These are phyloP conservation scores for Dryas integrifolia DNA, from an alignment of 331 rosid genomes.

Conservation along the genomic window DNA sequence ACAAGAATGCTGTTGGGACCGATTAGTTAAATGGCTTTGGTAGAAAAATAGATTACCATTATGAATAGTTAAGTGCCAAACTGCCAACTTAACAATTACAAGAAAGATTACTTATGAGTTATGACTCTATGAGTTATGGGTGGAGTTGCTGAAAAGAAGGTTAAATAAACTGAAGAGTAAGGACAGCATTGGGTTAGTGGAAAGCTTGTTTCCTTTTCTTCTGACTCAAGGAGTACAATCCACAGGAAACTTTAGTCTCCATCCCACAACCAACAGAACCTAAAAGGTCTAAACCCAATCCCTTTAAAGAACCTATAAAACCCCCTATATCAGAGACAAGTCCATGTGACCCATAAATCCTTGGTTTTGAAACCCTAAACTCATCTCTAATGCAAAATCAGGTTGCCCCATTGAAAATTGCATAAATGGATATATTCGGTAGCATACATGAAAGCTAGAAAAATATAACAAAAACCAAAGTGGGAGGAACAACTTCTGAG, in stretches of 20 bases:
- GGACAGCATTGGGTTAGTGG: neutral
- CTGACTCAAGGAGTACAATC: constrained; percentile 31
- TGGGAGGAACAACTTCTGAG: constrained; percentile 76
- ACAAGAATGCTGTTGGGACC: too few species aligned
- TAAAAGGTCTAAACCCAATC: constrained; percentile 5
- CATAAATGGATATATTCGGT: neutral
- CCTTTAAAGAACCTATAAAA: constrained; percentile 31
- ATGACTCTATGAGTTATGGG: too few species aligned
- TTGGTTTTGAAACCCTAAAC: constrained; percentile 49
- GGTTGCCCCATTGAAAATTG: neutral
- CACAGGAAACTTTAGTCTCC: constrained; percentile 14
- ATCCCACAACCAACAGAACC: constrained; percentile 32
- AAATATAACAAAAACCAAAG: constrained; percentile 31
- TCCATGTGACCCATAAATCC: constrained; percentile 64
- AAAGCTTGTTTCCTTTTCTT: neutral
- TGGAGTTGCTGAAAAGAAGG: too few species aligned
- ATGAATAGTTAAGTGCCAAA: too few species aligned
- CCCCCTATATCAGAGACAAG: constrained; percentile 57
- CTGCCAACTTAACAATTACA: too few species aligned
- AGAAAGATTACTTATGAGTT: too few species aligned
- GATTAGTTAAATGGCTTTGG: too few species aligned
- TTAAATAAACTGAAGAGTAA: too few species aligned
- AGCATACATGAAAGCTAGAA: neutral
- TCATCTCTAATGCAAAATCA: constrained; percentile 18
- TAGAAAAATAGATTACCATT: too few species aligned